Evolutionary conservation across 2,329 filamentous ascomycete species (phyloP).

Genomic region (Sporothrix schenckii): DNA sequence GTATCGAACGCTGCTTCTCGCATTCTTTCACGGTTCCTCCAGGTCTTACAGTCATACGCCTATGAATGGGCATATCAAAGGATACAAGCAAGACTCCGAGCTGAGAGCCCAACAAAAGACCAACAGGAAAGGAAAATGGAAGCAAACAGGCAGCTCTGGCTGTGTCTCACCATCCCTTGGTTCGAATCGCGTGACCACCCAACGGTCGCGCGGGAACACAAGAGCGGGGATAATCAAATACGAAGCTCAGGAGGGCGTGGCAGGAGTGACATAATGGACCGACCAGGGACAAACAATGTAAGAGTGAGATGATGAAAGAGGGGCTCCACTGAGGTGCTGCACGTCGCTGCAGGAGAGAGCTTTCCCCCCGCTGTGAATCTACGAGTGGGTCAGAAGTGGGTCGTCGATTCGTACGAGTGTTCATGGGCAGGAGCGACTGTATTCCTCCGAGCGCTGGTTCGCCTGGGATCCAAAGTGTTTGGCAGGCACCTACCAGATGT

Average conservation of each 20-base stretch:
- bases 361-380: constrained; percentile 6
- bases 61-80: neutral
- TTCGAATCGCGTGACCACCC: constrained; percentile 28
- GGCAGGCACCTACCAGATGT: neutral
- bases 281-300: constrained; percentile 18
- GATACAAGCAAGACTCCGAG: neutral
- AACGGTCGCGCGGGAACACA: constrained; percentile 17
- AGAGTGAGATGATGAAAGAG: constrained; percentile 14
- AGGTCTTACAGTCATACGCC: constrained; percentile 1
- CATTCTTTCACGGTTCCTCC: constrained; percentile 8
- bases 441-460: neutral
- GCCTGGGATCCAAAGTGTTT: neutral
- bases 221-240: neutral
- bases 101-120: neutral
- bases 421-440: too few species aligned
- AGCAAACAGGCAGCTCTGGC: neutral
- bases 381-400: constrained; percentile 15
- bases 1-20: neutral
- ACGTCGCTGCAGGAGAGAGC: constrained; percentile 16
- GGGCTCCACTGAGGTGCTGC: constrained; percentile 19
- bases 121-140: neutral
- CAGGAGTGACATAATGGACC: constrained; percentile 30
- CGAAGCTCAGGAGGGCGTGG: constrained; percentile 4
- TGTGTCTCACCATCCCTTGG: constrained; percentile 31
- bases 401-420: neutral